Evolutionary conservation across 768 basidiomycete genomes (phyloP), one percentile per base, ranked within the genome.

Genomic region (Daedaleopsis sinensis): DNA sequence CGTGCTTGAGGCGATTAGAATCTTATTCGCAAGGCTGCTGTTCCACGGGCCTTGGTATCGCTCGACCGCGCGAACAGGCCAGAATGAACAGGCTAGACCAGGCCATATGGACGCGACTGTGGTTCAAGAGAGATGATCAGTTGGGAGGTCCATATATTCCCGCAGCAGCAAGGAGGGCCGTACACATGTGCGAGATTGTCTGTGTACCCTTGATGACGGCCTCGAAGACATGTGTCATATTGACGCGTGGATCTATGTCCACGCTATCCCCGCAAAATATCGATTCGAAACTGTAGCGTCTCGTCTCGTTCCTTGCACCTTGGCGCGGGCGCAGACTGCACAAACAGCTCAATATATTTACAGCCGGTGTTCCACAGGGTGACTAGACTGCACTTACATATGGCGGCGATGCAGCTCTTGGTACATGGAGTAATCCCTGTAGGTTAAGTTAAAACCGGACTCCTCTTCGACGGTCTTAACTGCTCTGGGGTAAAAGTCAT

Each of bases 21-120:
- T 61, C 32, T 38, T 21, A 32, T 64, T 61, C 23, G 44, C 47
- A 16, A 66, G 49, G 15, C 53, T 61, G 27, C 39, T n/a, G n/a
- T n/a, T n/a, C n/a, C n/a, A n/a, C n/a, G n/a, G n/a, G n/a, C n/a
- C n/a, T 16, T 48, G 27, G 54, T 47, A 64, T n/a, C 65, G 23
- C 46, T 66, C 65, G 37, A 64, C 61, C 13, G 55, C 52, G 11
- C 63, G 59, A 3, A 53, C 47, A 19, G 53, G 44, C 63, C 55
- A 61, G 23, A 35, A 36, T n/a, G 46, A 36, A 38, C 63, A 61
- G 2, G 27, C 37, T 8, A 18, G 36, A 18, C 36, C 9, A 37
- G 27, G 52, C 37, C 36, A 53, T 7, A 19, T 8, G 37, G 52
- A 19, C 18, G 37, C 52, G 38, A 42, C 52, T 53, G 52, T 21